Conservation (phyloP, 1,284 basidiomycete species). For the Pseudozyma hubeiensis region DNA sequence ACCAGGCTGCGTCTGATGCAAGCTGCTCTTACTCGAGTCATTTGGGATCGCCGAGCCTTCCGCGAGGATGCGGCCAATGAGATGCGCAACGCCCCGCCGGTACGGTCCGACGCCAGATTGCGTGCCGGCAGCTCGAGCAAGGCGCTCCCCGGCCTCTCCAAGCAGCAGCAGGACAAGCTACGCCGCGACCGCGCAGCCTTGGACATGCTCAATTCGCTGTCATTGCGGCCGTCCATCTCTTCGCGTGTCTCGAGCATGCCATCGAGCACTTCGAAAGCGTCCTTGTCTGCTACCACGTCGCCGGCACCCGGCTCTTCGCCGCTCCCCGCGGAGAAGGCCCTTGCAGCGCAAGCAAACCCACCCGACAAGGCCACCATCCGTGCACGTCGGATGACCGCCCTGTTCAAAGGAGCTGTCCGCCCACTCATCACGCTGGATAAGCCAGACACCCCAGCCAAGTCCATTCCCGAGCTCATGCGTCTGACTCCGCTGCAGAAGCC, state of each 20-base stretch:
- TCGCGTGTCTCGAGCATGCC: slow-evolving; percentile 49
- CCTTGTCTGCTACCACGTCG: slow-evolving; percentile 12
- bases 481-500: slow-evolving; percentile 57
- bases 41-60: slow-evolving; percentile 60
- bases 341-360: slow-evolving; percentile 22
- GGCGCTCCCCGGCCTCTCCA: slow-evolving; percentile 46
- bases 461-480: slow-evolving; percentile 48
- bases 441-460: slow-evolving; percentile 36
- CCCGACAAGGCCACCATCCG: slow-evolving; percentile 50
- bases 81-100: slow-evolving; percentile 43
- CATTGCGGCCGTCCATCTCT: slow-evolving; percentile 34
- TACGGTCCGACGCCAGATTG: slow-evolving; percentile 25
- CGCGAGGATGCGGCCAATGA: slow-evolving; percentile 62
- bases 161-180: slow-evolving; percentile 59
- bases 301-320: slow-evolving; percentile 14
- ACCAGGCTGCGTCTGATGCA: slow-evolving; percentile 57
- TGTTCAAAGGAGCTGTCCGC: slow-evolving; percentile 63
- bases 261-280: slow-evolving; percentile 13
- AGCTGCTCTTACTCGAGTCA: slow-evolving; percentile 46
- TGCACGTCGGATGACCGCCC: slow-evolving; percentile 62
- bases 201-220: slow-evolving; percentile 31
- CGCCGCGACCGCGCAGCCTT: slow-evolving; percentile 53
- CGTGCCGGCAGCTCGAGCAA: slow-evolving; percentile 37
- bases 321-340: slow-evolving; percentile 11
- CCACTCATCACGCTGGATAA: slow-evolving; percentile 55